Conservation (phyloP, 2,329 filamentous ascomycete species). For the Penicillium fuscoglaucum region DNA sequence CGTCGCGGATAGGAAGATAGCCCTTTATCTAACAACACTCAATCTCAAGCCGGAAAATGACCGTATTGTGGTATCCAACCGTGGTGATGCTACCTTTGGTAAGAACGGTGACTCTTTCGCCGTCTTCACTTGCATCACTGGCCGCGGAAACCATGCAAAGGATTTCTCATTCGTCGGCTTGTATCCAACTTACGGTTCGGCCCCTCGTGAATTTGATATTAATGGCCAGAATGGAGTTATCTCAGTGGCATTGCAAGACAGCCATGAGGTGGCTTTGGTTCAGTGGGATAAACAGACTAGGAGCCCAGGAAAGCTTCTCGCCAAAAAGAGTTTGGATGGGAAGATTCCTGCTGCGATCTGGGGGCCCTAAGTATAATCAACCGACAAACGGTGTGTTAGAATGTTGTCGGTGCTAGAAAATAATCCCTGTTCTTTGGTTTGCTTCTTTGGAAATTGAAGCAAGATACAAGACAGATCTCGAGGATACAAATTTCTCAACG, state of each 20-base stretch:
- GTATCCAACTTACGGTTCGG: conserved; percentile 60
- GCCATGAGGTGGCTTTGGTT: conserved; percentile 59
- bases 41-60: conserved; percentile 15
- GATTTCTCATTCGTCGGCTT: conserved; percentile 51
- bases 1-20: neutral
- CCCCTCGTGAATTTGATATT: conserved; percentile 65
- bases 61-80: conserved; percentile 18
- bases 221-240: conserved; percentile 61
- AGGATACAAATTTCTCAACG: neutral
- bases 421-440: neutral
- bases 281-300: conserved; percentile 59
- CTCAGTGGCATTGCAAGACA: conserved; percentile 55
- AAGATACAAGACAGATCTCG: neutral
- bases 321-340: conserved; percentile 9
- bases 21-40: neutral
- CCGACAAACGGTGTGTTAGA: neutral
- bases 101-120: conserved; percentile 16
- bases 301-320: conserved; percentile 46
- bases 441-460: neutral
- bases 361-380: conserved; percentile 1
- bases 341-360: conserved; percentile 16
- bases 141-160: neutral
- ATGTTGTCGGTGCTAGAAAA: neutral
- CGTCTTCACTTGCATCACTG: conserved; percentile 13
- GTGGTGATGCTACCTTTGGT: conserved; percentile 19